Evolutionary conservation across 2,329 filamentous ascomycete species (phyloP).

Genomic region (Trichoderma atrobrunneum): DNA sequence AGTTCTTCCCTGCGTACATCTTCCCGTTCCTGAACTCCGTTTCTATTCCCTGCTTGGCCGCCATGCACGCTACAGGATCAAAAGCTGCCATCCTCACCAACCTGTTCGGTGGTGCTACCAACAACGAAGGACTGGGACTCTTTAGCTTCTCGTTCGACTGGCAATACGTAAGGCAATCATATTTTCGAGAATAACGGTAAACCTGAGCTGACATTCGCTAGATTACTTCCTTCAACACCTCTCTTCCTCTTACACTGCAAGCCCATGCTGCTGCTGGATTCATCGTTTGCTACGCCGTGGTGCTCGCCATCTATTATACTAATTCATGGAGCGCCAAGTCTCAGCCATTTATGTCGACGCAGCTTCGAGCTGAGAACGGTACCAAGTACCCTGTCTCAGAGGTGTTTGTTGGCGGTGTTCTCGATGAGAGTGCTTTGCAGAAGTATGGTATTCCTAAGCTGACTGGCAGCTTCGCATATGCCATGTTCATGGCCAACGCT

Average conservation of each 20-base stretch:
- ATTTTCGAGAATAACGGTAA: not conserved
- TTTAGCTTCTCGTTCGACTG: conserved; percentile 53
- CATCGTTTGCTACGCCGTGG: conserved; percentile 47
- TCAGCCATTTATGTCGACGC: conserved; percentile 55
- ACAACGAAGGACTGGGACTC: conserved; percentile 52
- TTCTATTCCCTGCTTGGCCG: conserved; percentile 52
- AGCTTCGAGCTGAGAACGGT: conserved; percentile 41
- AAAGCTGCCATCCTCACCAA: conserved; percentile 45
- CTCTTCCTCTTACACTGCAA: conserved; percentile 52
- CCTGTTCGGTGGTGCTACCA: conserved; percentile 50
- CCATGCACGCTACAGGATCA: conserved; percentile 48
- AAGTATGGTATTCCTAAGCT: conserved; percentile 47
- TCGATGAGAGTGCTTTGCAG: conserved; percentile 41
- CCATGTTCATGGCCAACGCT: conserved; percentile 56
- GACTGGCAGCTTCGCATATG: conserved; percentile 49
- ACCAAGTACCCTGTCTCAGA: conserved; percentile 38
- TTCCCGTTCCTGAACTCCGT: conserved; percentile 54
- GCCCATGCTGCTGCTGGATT: conserved; percentile 45
- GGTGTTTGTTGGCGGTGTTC: conserved; percentile 41
- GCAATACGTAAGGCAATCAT: conserved; percentile 38
- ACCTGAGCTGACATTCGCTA: not conserved
- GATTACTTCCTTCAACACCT: conserved; percentile 52
- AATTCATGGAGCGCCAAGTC: conserved; percentile 46
- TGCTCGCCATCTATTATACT: conserved; percentile 52
- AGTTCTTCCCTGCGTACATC: conserved; percentile 55